phyloP scores from a whole-genome alignment of 1,284 basidiomycete genomes.

The Farysia itapuensis region DNA sequence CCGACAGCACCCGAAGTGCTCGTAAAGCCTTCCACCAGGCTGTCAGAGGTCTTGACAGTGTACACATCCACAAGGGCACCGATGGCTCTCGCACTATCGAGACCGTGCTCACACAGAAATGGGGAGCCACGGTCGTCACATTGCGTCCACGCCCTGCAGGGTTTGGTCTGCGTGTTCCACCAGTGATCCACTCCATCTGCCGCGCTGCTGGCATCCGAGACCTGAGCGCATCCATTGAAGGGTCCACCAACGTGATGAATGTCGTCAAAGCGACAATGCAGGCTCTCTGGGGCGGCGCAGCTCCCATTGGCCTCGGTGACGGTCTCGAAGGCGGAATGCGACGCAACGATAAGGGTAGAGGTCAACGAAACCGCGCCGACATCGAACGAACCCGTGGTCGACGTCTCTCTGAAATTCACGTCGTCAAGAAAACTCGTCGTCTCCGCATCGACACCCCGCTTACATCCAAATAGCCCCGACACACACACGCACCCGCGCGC shows the following conservation, averaged over 20 bases:
- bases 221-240: slow-evolving; percentile 88
- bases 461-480: no score
- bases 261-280: slow-evolving; percentile 63
- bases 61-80: slow-evolving; percentile 62
- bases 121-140: slow-evolving; percentile 80
- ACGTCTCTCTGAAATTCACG: slow-evolving; percentile 40
- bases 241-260: slow-evolving; percentile 78
- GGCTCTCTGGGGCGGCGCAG: slow-evolving; percentile 55
- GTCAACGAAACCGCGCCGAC: slow-evolving; percentile 42
- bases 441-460: no score
- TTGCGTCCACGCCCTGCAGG: slow-evolving; percentile 83
- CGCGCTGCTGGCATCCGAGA: slow-evolving; percentile 93
- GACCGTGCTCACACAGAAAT: slow-evolving; percentile 77
- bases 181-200: slow-evolving; percentile 79
- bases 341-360: slow-evolving; percentile 53
- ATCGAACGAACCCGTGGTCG: slow-evolving; percentile 52
- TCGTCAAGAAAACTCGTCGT: slow-evolving; percentile 5
- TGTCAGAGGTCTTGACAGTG: slow-evolving; percentile 81
- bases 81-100: slow-evolving; percentile 73
- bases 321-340: slow-evolving; percentile 53
- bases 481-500: no score
- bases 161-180: slow-evolving; percentile 88
- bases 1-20: slow-evolving; percentile 66
- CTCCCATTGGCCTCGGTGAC: slow-evolving; percentile 53
- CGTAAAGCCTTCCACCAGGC: slow-evolving; percentile 74